Evolutionary conservation across 1,139 yeast genomes (phyloP), one percentile per base, ranked within the genome.

Genomic region (Zygotorulaspora mrakii): DNA sequence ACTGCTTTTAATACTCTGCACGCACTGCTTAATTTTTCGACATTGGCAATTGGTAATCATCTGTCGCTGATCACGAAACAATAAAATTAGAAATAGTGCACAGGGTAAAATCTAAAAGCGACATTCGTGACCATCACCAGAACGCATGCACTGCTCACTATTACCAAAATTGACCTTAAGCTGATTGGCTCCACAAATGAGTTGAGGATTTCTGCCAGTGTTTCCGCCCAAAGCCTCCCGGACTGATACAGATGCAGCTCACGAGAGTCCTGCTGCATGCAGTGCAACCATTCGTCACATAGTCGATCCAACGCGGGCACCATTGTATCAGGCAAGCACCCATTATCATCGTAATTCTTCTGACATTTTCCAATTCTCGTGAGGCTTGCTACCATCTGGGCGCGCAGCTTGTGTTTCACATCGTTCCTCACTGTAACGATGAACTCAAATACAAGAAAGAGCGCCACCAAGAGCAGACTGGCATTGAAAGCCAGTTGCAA

Each of bases 131-230:
- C 51, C 12, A 49, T 52, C 62, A 74, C 31, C 61, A 55, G 17
- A 58, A 54, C 43, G 55, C 50, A 23, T 57, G 58, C 35, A 56
- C 62, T 20, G 2, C 65, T 49, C 7, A 69, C 40, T 8, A 72
- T 46, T 17, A 79, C 67, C 7, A 70, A 24, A 42, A 78, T 69
- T 12, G 82, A 76, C 54, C 79, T 75, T 24, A 71, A 55, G 3
- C 83, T 79, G 32, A 83, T 70, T 0, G 85, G 84, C 48, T 80
- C 84, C 13, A 81, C 68, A 45, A 82, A 68, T 0, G 82, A 71
- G 50, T 80, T 80, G n/a, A 81, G 46, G 8, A 81, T 67, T 42
- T 76, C 65, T 0, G 87, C 88, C 2, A 82, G 51, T 0, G 82
- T 77, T 43, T 77, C 77, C 0, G 86, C 85, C 58, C 80, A 73